phyloP scores from a whole-genome alignment of 306 rosid species.

The Quercus bicolor region DNA sequence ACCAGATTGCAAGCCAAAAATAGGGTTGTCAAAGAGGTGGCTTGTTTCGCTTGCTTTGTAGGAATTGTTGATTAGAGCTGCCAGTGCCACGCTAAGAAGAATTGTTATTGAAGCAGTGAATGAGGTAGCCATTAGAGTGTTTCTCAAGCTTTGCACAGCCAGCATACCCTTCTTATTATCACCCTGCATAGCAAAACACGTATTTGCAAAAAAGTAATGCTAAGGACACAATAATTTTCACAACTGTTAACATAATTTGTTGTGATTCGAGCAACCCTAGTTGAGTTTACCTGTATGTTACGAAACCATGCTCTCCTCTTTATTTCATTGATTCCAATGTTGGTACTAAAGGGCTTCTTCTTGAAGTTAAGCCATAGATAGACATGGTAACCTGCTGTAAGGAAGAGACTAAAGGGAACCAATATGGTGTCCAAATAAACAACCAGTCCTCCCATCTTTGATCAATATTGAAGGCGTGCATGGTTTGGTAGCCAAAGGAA shows the following conservation, averaged over 20 bases:
- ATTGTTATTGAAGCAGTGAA: slow-evolving; percentile 59
- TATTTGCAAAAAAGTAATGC: no score
- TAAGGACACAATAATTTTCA: no score
- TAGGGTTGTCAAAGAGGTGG: slow-evolving; percentile 27
- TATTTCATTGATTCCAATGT: slow-evolving; percentile 46
- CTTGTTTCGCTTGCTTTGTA: slow-evolving; percentile 28
- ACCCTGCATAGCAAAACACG: slow-evolving; percentile 30
- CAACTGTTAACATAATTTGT: no score
- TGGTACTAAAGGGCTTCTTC: slow-evolving; percentile 55
- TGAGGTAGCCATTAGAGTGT: slow-evolving; percentile 57
- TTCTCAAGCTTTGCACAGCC: slow-evolving; percentile 71
- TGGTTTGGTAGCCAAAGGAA: not conserved
- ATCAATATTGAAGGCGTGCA: not conserved
- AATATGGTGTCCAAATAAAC: slow-evolving; percentile 58
- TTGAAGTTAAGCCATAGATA: slow-evolving; percentile 62
- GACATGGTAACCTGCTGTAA: slow-evolving; percentile 59
- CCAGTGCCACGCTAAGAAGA: slow-evolving; percentile 38
- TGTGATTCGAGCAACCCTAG: no score
- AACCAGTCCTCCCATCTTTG: slow-evolving; percentile 40
- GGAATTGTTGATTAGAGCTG: slow-evolving; percentile 52
- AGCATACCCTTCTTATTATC: slow-evolving; percentile 52
- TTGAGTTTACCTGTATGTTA: slow-evolving; percentile 37
- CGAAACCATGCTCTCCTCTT: slow-evolving; percentile 56
- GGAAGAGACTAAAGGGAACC: slow-evolving; percentile 54
- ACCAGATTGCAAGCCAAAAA: slow-evolving; percentile 49